Evolutionary conservation across 2,329 filamentous ascomycete species (phyloP), one percentile per base, ranked within the genome.

Genomic region (Xylaria hypoxylon): DNA sequence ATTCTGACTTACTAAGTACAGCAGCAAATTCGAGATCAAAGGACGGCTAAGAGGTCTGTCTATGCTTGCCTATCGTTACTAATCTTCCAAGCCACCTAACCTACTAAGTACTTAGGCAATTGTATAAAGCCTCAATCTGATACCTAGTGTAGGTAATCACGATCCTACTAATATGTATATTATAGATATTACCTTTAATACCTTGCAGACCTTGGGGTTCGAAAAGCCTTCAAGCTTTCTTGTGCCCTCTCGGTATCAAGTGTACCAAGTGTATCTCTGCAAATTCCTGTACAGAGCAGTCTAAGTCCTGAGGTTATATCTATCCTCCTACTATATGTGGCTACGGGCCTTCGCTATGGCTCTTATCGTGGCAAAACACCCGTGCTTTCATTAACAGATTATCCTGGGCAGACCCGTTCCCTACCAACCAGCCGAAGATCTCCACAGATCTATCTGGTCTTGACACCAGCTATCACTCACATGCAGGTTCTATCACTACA

Each of bases 381-480:
- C 48, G 8, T 28, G n/a, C 10, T 48, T 13, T 28, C 19, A 33
- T 42, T 24, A 28, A 38, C 11, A 42, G 40, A n/a, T 35, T 19
- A 15, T 17, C 11, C 2, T 28, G 10, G 28, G 44, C 24, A 57
- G 38, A 8, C 22, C 33, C 35, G 17, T 31, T 57, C 57, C 28
- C 42, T 45, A 28, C 28, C 26, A 19, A 35, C n/a, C 38, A 22
- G 33, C 13, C 56, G 42, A 48, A 53, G 38, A 47, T 42, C 33
- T 15, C 22, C 51, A 44, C 13, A 35, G 63, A 65, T 52, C 51
- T 62, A 47, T 38, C 51, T 24, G 3, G 5, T 26, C 45, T 58
- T 28, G 24, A 35, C 22, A 26, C 50, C 19, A 24, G 26, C 47
- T 38, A 33, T 33, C 28, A 33, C 52, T 31, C 17, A 10, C 35